phyloP scores from a whole-genome alignment of 208 protist genomes.

The Acanthamoeba lenticulata region DNA sequence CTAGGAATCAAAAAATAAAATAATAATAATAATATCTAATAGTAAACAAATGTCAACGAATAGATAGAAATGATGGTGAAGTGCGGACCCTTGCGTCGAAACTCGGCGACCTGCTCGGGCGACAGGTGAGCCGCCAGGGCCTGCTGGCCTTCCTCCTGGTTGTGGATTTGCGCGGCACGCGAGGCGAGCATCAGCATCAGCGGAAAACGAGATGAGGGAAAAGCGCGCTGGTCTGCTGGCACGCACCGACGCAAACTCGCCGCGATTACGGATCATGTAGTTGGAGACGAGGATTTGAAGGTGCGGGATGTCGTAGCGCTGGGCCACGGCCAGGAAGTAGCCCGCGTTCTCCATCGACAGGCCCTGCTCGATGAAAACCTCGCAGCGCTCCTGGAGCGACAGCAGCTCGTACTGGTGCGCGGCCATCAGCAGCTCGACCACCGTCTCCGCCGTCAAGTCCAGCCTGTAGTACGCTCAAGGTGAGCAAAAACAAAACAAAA shows the following conservation, averaged over 20 bases:
- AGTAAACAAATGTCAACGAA: background rate
- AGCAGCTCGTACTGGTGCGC: background rate
- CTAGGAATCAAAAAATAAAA: too few relatives aligned
- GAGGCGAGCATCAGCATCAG: background rate
- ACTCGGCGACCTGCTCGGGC: background rate
- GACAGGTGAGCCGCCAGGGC: background rate
- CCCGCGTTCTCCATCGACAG: background rate
- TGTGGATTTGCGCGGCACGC: background rate
- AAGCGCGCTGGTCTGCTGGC: background rate
- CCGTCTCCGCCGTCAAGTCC: background rate
- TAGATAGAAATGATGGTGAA: background rate
- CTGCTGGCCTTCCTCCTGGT: background rate
- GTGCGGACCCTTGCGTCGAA: background rate
- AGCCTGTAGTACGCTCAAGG: background rate
- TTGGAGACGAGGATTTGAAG: background rate
- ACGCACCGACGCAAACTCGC: background rate
- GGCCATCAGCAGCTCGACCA: background rate
- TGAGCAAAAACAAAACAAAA: background rate
- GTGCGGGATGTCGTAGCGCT: background rate
- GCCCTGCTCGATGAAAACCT: constrained; percentile 7
- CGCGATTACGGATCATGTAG: background rate
- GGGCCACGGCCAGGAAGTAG: background rate
- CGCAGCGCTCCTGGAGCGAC: background rate
- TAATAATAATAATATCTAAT: background rate
- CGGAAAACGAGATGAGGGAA: background rate